Conservation (phyloP, 2,329 filamentous ascomycete species). For the Aspergillus fructus region DNA sequence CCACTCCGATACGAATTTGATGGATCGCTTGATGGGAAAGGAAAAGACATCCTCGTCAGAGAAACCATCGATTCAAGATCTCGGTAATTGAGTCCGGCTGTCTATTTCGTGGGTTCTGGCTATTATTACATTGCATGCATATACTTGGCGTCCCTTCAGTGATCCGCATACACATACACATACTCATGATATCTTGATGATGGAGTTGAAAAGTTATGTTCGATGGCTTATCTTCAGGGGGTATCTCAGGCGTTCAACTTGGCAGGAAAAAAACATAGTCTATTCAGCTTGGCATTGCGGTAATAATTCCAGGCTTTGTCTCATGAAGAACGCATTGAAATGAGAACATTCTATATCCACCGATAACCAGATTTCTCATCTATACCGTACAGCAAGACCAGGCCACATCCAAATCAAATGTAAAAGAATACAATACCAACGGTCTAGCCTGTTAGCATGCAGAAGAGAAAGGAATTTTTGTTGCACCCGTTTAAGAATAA, state of each 20-base stretch:
- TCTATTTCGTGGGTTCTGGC: neutral
- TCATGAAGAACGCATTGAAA: neutral
- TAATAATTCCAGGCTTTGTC: neutral
- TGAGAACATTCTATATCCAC: conserved; percentile 10
- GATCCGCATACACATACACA: neutral
- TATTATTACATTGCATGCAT: conserved; percentile 6
- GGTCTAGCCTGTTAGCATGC: conserved; percentile 26
- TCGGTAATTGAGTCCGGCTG: conserved; percentile 23
- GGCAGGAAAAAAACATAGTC: neutral
- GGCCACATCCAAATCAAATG: conserved; percentile 7
- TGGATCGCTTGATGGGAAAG: conserved; percentile 40
- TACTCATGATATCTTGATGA: neutral
- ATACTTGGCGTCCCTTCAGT: conserved; percentile 1
- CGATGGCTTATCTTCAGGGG: neutral
- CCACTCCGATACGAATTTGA: conserved; percentile 26
- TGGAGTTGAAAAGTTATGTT: neutral
- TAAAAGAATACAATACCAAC: conserved; percentile 10
- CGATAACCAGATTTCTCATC: conserved; percentile 4
- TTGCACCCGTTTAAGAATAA: conserved; percentile 19
- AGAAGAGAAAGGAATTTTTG: conserved; percentile 26
- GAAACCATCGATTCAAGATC: conserved; percentile 41
- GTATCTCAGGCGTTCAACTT: conserved; percentile 1
- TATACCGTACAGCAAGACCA: conserved; percentile 14
- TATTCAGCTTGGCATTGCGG: neutral
- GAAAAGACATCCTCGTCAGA: conserved; percentile 22